phyloP scores from a whole-genome alignment of 2,329 filamentous ascomycete genomes.

The Pseudogymnoascus sp. region DNA sequence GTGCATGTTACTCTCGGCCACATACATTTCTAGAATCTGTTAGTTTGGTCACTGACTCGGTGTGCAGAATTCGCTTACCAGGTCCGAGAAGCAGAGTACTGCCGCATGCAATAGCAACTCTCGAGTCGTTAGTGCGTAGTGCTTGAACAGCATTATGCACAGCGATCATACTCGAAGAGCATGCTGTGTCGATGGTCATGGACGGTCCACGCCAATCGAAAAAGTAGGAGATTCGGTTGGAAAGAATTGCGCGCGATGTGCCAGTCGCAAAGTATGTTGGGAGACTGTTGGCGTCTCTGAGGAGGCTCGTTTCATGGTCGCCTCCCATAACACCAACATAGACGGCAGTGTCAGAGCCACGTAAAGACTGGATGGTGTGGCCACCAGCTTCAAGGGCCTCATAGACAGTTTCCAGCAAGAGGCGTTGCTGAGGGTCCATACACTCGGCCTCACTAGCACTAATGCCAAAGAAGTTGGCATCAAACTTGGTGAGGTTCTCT shows the following conservation, averaged over 20 bases:
- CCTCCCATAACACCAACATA: background rate
- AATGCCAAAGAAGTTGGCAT: constrained; percentile 18
- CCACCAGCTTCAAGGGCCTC: constrained; percentile 24
- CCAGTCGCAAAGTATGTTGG: constrained; percentile 13
- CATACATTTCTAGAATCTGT: constrained; percentile 27
- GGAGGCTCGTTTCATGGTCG: constrained; percentile 2
- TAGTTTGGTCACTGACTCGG: no score
- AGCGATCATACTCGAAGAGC: constrained; percentile 39
- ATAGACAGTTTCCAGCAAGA: constrained; percentile 23
- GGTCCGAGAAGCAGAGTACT: constrained; percentile 17
- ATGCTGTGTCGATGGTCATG: constrained; percentile 17
- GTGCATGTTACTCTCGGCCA: constrained; percentile 14
- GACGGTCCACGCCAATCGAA: constrained; percentile 17
- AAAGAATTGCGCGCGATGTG: constrained; percentile 6
- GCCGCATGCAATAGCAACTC: constrained; percentile 15
- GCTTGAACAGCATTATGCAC: constrained; percentile 41
- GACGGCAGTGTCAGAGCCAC: background rate
- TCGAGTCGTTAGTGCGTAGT: constrained; percentile 25
- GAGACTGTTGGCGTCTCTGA: constrained; percentile 18
- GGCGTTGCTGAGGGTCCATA: constrained; percentile 27
- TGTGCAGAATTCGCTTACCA: constrained; percentile 14
- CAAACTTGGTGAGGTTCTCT: constrained; percentile 16
- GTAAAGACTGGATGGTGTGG: constrained; percentile 12
- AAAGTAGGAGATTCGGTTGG: constrained; percentile 20
- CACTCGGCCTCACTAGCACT: constrained; percentile 16